A percentile compares a stretch with the other conserved stretches of the same genome.
phyloP scores from a whole-genome alignment of 148 eudicot species.

The Linanthus parryae region DNA sequence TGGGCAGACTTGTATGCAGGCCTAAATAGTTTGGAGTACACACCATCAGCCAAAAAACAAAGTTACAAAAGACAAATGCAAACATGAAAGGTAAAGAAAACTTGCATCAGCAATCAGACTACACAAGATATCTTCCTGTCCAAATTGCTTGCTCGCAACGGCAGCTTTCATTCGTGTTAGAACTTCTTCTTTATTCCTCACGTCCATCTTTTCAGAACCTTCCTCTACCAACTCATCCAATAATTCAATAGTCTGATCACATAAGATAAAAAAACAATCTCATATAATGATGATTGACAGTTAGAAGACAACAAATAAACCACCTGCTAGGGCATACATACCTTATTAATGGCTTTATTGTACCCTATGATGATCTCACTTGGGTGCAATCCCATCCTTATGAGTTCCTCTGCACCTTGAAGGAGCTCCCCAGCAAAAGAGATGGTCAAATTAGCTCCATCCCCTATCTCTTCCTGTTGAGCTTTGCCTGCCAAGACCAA shows the following conservation, averaged over 20 bases:
- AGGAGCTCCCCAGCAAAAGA: slow-evolving; percentile 96
- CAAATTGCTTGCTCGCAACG: slow-evolving; percentile 95
- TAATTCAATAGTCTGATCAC: slow-evolving; percentile 54
- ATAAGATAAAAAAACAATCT: background rate
- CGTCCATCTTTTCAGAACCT: slow-evolving; percentile 87
- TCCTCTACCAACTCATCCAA: slow-evolving; percentile 71
- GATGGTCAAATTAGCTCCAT: slow-evolving; percentile 88
- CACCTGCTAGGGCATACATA: too few relatives aligned
- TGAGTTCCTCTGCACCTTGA: slow-evolving; percentile 78
- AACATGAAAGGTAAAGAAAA: slow-evolving; percentile 1
- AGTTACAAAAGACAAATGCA: too few relatives aligned
- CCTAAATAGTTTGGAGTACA: too few relatives aligned
- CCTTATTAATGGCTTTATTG: slow-evolving; percentile 76
- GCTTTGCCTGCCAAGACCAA: slow-evolving; percentile 91
- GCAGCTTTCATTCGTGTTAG: slow-evolving; percentile 76
- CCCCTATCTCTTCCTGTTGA: slow-evolving; percentile 94
- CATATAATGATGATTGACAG: background rate
- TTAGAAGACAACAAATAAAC: too few relatives aligned
- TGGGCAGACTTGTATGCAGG: slow-evolving; percentile 95
- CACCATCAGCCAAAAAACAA: too few relatives aligned
- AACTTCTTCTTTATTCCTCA: slow-evolving; percentile 79
- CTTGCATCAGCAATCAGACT: slow-evolving; percentile 75
- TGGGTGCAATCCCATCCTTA: slow-evolving; percentile 95
- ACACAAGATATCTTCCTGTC: slow-evolving; percentile 76
- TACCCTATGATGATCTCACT: slow-evolving; percentile 88